Base-by-base conservation (phyloP, 495 filamentous ascomycete genomes). In the Penicillium fimorum region DNA sequence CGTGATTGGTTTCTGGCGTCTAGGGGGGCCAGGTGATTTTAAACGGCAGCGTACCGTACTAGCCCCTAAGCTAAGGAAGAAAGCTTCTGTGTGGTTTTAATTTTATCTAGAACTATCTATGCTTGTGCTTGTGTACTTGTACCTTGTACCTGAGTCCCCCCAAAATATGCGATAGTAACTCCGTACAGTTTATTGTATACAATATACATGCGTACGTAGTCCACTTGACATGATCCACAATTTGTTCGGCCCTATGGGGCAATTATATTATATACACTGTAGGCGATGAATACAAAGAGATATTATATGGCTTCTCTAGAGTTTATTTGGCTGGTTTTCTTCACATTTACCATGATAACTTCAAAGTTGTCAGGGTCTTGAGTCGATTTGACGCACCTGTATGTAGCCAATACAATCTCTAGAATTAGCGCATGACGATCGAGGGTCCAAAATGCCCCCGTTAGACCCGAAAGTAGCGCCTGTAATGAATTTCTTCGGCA, bases 361-460 rank as follows among this genome's bases (percentile, higher is more conserved):
- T 33, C 13, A 15, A 37, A 33, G 7, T 13, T n/a, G 22, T 22
- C 33, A n/a, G 13, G 30, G 1, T 29, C 29, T 5, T 33, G 30
- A 38, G 15, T 4, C 24, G 18, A 50, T 20, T 38, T 50, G 47
- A 38, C 13, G 20, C 41, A 43, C 18, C 2, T 43, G 18, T 2
- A 12, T 24, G 5, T 38, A 38, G 35, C 33, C 33, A n/a, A 38
- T 32, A 32, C 29, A 32, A 30, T 12, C n/a, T 24, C 25, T 41
- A 44, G 52, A 44, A 37, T 45, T 58, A 61, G 58, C 47, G 50
- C 30, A 42, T 58, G 55, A 35, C 58, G 62, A 61, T 61, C 58
- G 50, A 58, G 50, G 61, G 50, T 58, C 53, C 53, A 57, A 55
- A 43, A 49, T 32, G 37, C 44, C 27, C 29, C 61, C 57, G 41